These are phyloP conservation scores for Penicillium hesseltinei DNA, from an alignment of 2,329 filamentous ascomycete genomes.

Conservation along the genomic window DNA sequence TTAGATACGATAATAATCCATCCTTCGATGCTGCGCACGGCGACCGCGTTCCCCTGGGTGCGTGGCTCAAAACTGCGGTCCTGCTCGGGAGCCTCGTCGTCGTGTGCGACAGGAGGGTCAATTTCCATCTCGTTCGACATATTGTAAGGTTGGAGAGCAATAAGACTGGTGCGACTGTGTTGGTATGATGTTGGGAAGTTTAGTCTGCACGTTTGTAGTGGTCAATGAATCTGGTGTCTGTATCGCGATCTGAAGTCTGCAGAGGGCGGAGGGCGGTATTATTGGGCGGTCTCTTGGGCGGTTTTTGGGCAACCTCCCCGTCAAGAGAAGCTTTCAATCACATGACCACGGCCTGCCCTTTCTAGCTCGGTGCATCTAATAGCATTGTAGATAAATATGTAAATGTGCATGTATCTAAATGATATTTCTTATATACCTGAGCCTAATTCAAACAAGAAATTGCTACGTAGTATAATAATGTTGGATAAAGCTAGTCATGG, in stretches of 20 bases:
- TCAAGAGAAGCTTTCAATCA: not conserved
- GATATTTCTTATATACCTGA: not conserved
- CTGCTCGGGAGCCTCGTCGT: constrained; percentile 35
- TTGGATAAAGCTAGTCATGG: not conserved
- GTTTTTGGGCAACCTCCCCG: not conserved
- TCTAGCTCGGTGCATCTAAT: not conserved
- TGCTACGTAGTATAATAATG: not conserved
- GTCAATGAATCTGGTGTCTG: constrained; percentile 2
- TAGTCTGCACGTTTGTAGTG: not conserved
- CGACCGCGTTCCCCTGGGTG: constrained; percentile 49
- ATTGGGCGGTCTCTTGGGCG: not conserved
- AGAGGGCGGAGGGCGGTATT: not conserved
- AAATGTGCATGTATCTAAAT: not conserved
- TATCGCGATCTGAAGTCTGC: constrained; percentile 4
- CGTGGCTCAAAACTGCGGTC: constrained; percentile 41
- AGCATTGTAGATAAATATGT: not conserved
- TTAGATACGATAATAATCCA: constrained; percentile 71
- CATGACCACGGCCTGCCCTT: not conserved
- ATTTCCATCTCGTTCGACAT: constrained; percentile 50
- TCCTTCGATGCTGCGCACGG: constrained; percentile 66
- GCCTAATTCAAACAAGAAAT: not conserved
- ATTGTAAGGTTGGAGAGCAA: constrained; percentile 41
- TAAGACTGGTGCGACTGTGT: constrained; percentile 51
- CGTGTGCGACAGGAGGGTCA: constrained; percentile 39
- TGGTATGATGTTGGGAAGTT: constrained; percentile 45